Evolutionary conservation across 2,329 filamentous ascomycete species (phyloP).

Genomic region (Phymatotrichopsis omnivora): DNA sequence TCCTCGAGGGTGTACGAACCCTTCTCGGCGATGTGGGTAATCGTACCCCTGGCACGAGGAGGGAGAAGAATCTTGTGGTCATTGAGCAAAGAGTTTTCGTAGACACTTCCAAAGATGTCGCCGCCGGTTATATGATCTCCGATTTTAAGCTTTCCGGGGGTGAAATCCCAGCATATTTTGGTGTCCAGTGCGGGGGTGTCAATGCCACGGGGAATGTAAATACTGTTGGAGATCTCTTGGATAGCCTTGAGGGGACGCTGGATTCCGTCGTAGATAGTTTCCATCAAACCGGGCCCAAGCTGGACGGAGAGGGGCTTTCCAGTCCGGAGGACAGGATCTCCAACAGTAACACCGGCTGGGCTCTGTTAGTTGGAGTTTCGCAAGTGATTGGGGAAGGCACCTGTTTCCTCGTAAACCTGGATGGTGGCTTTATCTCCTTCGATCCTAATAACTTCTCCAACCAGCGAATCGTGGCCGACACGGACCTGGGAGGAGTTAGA

Average conservation of each 20-base stretch:
- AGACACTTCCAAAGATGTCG: constrained; percentile 90
- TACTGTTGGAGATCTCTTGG: constrained; percentile 64
- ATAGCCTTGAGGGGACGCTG: constrained; percentile 88
- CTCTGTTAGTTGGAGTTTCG: constrained; percentile 23
- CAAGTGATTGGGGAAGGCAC: constrained; percentile 41
- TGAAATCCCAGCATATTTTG: constrained; percentile 93
- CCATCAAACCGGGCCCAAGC: constrained; percentile 90
- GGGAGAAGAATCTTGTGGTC: constrained; percentile 90
- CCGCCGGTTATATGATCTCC: constrained; percentile 95
- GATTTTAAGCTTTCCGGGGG: constrained; percentile 71
- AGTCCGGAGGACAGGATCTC: constrained; percentile 81
- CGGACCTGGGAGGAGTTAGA: constrained; percentile 51
- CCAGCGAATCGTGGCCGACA: constrained; percentile 83
- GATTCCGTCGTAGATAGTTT: constrained; percentile 99
- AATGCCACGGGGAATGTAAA: constrained; percentile 96
- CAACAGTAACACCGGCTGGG: constrained; percentile 83
- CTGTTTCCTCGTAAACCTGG: constrained; percentile 98
- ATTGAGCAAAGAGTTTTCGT: constrained; percentile 88
- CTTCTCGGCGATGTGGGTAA: constrained; percentile 80
- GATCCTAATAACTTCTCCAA: constrained; percentile 97
- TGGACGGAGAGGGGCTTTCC: constrained; percentile 96
- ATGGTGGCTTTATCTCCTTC: constrained; percentile 91
- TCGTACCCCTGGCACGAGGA: constrained; percentile 78
- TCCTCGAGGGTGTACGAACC: constrained; percentile 90
- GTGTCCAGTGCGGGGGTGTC: constrained; percentile 78